Conservation (phyloP, 768 basidiomycete species). For the Mycena olivaceomarginata region DNA sequence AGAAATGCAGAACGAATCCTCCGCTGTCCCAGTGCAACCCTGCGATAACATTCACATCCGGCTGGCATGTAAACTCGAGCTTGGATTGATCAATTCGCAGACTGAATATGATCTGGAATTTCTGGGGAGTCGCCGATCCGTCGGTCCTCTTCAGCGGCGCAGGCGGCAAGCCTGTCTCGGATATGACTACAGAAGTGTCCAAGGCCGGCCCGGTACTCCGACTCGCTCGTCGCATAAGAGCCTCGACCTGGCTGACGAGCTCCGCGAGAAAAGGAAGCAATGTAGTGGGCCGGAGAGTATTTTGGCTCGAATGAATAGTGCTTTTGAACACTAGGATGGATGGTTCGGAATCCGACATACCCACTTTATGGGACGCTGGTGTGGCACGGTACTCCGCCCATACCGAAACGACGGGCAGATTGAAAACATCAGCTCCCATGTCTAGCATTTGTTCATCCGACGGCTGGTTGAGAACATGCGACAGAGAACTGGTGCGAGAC, state of each 20-base stretch:
- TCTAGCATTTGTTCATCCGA: conserved; percentile 74
- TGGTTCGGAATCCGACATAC: conserved; percentile 61
- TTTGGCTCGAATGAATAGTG: conserved; percentile 93
- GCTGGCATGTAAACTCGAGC: conserved; percentile 90
- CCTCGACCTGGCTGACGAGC: conserved; percentile 81
- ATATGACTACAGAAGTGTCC: conserved; percentile 24
- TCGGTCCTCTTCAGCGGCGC: not conserved
- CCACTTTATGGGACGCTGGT: conserved; percentile 63
- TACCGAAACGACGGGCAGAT: conserved; percentile 85
- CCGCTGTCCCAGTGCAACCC: conserved; percentile 96
- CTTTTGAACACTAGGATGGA: conserved; percentile 88
- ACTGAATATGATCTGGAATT: conserved; percentile 87
- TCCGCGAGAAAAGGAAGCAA: conserved; percentile 92
- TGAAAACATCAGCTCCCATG: conserved; percentile 78
- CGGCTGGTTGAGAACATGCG: conserved; percentile 60
- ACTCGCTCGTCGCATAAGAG: conserved; percentile 76
- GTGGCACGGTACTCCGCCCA: conserved; percentile 89
- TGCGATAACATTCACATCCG: conserved; percentile 94
- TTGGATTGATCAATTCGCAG: conserved; percentile 94
- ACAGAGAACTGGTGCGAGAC: conserved; percentile 61
- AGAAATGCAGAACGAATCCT: conserved; percentile 88
- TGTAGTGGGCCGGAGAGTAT: conserved; percentile 83
- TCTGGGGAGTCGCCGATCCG: conserved; percentile 42
- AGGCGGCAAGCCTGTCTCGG: conserved; percentile 39
- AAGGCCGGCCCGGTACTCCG: conserved; percentile 45